Percentiles rank a stretch among this genome's conserved stretches.
Conservation (phyloP, 208 protist species). For the Strigomonas culicis region DNA sequence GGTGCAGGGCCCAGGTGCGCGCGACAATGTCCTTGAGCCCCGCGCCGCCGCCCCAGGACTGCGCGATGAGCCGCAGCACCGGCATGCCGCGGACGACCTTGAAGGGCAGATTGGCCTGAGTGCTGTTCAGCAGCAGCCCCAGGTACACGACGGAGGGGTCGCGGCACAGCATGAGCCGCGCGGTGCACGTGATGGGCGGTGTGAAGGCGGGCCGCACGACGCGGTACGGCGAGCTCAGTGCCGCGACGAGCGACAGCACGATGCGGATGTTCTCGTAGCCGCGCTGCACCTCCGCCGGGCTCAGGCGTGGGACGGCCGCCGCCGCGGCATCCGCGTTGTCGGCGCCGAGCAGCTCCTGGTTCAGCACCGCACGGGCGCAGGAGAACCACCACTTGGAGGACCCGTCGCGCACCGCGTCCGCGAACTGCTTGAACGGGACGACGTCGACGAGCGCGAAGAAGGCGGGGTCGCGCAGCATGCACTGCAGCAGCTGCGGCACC, state of each 20-base stretch:
- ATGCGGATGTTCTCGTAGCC: conserved; percentile 46
- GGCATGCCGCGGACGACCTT: conserved; percentile 45
- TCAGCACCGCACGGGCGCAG: conserved; percentile 30
- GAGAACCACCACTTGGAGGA: conserved; percentile 57
- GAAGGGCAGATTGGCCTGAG: conserved; percentile 26
- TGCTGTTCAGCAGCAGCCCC: conserved; percentile 63
- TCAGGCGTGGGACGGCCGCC: neutral
- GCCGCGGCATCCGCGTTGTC: neutral
- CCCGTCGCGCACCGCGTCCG: conserved; percentile 46
- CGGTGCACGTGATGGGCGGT: conserved; percentile 37
- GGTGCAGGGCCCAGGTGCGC: conserved; percentile 38
- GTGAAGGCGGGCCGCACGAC: conserved; percentile 38
- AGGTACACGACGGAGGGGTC: conserved; percentile 77
- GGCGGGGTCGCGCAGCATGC: conserved; percentile 60
- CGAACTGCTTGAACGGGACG: conserved; percentile 35
- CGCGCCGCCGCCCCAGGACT: conserved; percentile 62
- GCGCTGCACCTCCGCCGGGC: conserved; percentile 13
- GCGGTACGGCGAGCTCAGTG: conserved; percentile 62
- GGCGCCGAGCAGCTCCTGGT: conserved; percentile 3
- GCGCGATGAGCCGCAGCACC: conserved; percentile 53
- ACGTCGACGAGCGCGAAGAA: conserved; percentile 57
- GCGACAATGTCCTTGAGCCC: conserved; percentile 50
- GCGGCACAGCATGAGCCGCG: conserved; percentile 61
- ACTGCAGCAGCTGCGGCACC: conserved; percentile 39
- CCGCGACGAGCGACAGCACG: conserved; percentile 43